Base-by-base conservation (phyloP, 2,329 filamentous ascomycete genomes). In the Aureobasidium sp. region DNA sequence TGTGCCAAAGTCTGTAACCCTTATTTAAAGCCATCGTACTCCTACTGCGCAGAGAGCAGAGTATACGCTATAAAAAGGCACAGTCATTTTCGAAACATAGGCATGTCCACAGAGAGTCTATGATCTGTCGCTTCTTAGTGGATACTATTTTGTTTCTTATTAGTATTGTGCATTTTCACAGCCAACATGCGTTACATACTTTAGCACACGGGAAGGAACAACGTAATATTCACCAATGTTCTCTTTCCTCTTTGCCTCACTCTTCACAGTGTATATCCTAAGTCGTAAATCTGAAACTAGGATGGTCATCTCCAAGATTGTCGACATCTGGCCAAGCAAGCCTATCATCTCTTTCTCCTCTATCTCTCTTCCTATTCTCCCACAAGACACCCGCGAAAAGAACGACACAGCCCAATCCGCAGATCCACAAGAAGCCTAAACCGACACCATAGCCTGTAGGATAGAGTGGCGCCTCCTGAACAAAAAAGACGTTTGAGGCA, bases 251-350 rank as follows among this genome's bases (percentile, higher is more conserved):
- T 5, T 27, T 13, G 2, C 1, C 15, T 21, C 13, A 13, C 4
- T 11, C 11, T 10, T 41, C 39, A n/a, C 39, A 44, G 13, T 5
- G 5, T 13, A 5, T 27, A 7, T 1, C 50, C 11, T 32, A 57
- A 16, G 53, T 57, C 4, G 70, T 71, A 63, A 79, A 78, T 47
- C 78, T 74, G 66, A 80, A 82, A 34, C 69, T 70, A 4, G 79
- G 80, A 68, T 82, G 79, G 61, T 80, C 76, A 63, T 82, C 79
- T 0, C 80, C 80, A 66, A 82, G 71, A 63, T 82, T 82, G 49
- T 76, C 73, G 7, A 74, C 67, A 68, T 80, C 76, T 30, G 72
- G 70, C 34, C 70, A 72, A 10, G 68, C 63, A 29, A 81, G 68
- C 41, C 78, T 72, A 45, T 73, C 69, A 65, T 82, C 77, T 47